phyloP scores from a whole-genome alignment of 1,284 basidiomycete species.

The Tilletia horrida region DNA sequence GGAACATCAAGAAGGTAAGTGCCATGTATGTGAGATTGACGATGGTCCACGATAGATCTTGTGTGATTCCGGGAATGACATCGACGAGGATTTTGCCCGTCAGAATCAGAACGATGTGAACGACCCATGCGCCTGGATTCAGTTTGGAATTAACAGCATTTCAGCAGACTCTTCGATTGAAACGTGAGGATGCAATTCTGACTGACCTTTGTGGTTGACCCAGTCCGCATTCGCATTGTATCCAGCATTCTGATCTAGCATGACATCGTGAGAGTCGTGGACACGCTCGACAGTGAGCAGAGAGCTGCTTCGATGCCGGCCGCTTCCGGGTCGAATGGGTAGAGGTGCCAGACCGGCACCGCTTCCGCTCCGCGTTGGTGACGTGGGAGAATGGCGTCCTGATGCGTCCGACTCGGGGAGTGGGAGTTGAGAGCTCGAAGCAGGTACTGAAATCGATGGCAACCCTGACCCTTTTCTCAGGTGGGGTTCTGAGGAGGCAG shows the following conservation, averaged over 20 bases:
- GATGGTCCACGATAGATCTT: constrained; percentile 91
- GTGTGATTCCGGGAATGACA: constrained; percentile 87
- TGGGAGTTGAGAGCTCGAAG: no score
- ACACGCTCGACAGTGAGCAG: constrained; percentile 57
- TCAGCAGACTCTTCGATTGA: background rate
- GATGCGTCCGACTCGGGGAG: no score
- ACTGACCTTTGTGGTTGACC: constrained; percentile 91
- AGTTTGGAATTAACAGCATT: background rate
- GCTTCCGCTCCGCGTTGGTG: no score
- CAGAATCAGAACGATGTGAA: constrained; percentile 89
- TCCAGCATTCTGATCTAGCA: constrained; percentile 56
- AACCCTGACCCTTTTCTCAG: background rate
- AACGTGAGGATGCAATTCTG: background rate
- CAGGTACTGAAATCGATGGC: no score
- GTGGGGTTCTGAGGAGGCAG: background rate
- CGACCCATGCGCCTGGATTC: constrained; percentile 73
- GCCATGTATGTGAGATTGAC: constrained; percentile 88
- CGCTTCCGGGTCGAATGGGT: background rate
- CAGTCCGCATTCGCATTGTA: constrained; percentile 90
- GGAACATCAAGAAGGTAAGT: constrained; percentile 96
- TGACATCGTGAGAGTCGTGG: constrained; percentile 56
- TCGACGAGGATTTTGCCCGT: constrained; percentile 88
- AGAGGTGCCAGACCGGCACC: background rate
- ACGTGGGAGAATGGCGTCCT: no score
- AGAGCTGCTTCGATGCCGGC: constrained; percentile 33